Percentiles rank a stretch among this genome's conserved stretches.
Conservation (phyloP, 2,329 filamentous ascomycete genomes). For the Penicillium sp. region DNA sequence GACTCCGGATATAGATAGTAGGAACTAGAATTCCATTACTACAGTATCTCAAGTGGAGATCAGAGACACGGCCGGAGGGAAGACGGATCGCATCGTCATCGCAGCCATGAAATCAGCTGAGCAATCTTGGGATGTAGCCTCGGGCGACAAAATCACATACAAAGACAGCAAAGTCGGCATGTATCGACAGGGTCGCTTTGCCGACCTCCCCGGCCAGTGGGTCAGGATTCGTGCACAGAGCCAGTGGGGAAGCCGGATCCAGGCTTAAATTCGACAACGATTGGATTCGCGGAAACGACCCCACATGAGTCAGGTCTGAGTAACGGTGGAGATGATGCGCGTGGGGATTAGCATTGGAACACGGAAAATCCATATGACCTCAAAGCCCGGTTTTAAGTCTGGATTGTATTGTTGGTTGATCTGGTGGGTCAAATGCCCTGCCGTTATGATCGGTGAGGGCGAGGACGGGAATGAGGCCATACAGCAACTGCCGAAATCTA, state of each 20-base stretch:
- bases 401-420: background rate
- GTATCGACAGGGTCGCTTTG: constrained; percentile 20
- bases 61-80: background rate
- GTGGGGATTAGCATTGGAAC: background rate
- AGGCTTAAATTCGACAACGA: constrained; percentile 2
- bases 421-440: background rate
- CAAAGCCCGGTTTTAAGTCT: background rate
- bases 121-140: background rate
- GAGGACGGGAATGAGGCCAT: constrained; percentile 2
- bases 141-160: background rate
- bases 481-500: constrained; percentile 12
- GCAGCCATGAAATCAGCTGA: background rate
- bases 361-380: background rate
- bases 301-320: constrained; percentile 37
- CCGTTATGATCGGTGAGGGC: background rate
- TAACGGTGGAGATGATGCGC: constrained; percentile 20
- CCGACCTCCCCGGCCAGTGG: constrained; percentile 18
- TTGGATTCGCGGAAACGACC: constrained; percentile 14
- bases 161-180: constrained; percentile 22
- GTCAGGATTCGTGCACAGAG: background rate
- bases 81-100: background rate
- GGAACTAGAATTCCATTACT: background rate
- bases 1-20: background rate
- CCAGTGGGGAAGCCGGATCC: constrained; percentile 1
- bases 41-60: background rate